Evolutionary conservation across 345 rosid species (phyloP), one percentile per base, ranked within the genome.

Genomic region (Conringia planisiliqua): DNA sequence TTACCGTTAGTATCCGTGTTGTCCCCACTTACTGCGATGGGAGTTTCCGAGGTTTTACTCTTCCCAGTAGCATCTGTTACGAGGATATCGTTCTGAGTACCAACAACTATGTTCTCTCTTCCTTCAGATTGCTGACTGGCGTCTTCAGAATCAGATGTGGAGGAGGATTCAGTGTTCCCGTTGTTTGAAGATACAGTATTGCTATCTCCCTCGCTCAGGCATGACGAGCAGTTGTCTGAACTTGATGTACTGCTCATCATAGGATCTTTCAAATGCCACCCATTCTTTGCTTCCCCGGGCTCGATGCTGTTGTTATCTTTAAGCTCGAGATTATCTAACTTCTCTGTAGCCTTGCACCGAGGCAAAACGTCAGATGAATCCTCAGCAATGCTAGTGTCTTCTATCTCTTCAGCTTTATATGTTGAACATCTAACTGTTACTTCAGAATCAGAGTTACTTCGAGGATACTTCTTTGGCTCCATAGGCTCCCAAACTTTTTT

Each of bases 141-240:
- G 62, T 88, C 96, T 78, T 94, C 98, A 16, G 98, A 94, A 79
- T 94, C 98, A 59, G 98, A 89, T 7, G 90, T 82, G 70, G 96
- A 88, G 10, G 96, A 88, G 26, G 96, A 88, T 69, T 84, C 97
- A 30, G 79, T 70, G 76, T 85, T 88, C 63, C 87, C 93, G 63
- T 84, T 84, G 70, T 82, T 86, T 61, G 89, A 87, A 50, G 94
- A 87, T 64, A 83, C 83, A n/a, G 91, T 80, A 70, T 82, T 91
- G 81, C 97, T 86, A 40, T 93, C 98, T 67, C 88, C 94, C 69
- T 93, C 98, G 24, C 98, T 88, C 44, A 82, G 85, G 81, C 97
- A 93, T 22, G 94, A 89, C 26, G 96, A 91, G 87, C 95, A 87
- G 79, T 88, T 89, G 78, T 89, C 98, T 58, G 94, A 89, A 81